Evolutionary conservation across 148 eudicot genomes (phyloP).

Genomic region (Fallopia convolvulus): DNA sequence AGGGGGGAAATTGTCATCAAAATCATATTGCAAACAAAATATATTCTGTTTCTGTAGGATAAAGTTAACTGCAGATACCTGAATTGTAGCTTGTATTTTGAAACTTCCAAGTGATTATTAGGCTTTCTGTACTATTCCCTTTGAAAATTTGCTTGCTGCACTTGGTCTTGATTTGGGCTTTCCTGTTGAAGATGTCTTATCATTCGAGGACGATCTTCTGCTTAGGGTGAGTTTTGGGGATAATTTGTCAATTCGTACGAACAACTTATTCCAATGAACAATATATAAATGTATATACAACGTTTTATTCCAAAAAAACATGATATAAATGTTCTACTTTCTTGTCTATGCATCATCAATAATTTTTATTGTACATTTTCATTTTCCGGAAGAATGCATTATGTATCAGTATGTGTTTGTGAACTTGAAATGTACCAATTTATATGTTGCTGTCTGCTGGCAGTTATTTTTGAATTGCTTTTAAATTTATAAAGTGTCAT

Average conservation of each 20-base stretch:
- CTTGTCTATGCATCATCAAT: not conserved
- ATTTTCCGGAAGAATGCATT: not conserved
- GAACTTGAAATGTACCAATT: not conserved
- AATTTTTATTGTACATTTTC: not conserved
- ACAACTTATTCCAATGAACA: not conserved
- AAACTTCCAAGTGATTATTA: not conserved
- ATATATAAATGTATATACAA: not conserved
- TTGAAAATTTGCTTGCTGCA: not conserved
- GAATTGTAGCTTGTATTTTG: not conserved
- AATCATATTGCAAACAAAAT: not conserved
- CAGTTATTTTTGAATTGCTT: not conserved
- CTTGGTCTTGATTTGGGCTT: not conserved
- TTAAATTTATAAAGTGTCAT: not conserved
- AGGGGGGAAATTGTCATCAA: not conserved
- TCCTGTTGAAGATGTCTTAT: not conserved
- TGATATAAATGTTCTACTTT: not conserved
- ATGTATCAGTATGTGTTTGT: not conserved
- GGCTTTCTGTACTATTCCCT: not conserved
- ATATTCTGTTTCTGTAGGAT: not conserved
- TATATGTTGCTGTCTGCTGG: not conserved
- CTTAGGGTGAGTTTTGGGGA: not conserved
- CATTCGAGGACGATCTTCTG: not conserved
- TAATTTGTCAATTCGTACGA: not conserved
- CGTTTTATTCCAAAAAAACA: not conserved
- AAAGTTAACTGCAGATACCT: not conserved